These are phyloP conservation scores for Perkinsus chesapeaki DNA, from an alignment of 169 alveolate genomes.

Conservation along the genomic window DNA sequence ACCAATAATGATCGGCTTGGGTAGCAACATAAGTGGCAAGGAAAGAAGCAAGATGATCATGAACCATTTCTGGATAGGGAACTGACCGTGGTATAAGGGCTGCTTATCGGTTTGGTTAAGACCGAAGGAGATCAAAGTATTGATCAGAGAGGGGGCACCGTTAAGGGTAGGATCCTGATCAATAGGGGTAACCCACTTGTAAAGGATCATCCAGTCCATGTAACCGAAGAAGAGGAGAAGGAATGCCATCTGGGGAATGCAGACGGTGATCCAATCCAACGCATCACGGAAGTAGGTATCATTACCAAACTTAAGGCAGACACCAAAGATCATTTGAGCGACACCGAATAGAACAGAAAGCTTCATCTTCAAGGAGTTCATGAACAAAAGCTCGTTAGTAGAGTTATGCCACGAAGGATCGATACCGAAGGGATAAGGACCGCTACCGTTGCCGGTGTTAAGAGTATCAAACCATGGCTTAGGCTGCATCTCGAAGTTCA, in stretches of 20 bases:
- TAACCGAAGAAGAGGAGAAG: slow-evolving; percentile 89
- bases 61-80: slow-evolving; percentile 20
- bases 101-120: background rate
- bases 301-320: slow-evolving; percentile 85
- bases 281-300: slow-evolving; percentile 74
- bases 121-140: slow-evolving; percentile 84
- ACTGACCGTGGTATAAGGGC: background rate
- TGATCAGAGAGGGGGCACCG: slow-evolving; percentile 57
- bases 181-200: slow-evolving; percentile 82
- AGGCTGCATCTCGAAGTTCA: background rate
- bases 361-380: slow-evolving; percentile 97
- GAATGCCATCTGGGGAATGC: slow-evolving; percentile 92
- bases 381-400: slow-evolving; percentile 83
- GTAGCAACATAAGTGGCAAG: slow-evolving; percentile 89
- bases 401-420: slow-evolving; percentile 98
- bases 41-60: slow-evolving; percentile 69
- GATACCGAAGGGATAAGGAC: slow-evolving; percentile 90
- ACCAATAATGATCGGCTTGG: slow-evolving; percentile 73
- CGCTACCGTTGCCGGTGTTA: slow-evolving; percentile 11
- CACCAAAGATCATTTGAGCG: slow-evolving; percentile 87
- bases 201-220: slow-evolving; percentile 82
- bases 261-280: slow-evolving; percentile 89
- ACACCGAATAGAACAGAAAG: slow-evolving; percentile 82
- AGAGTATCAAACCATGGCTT: background rate
- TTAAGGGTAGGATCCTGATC: background rate